Evolutionary conservation across 2,329 filamentous ascomycete species (phyloP), one percentile per base, ranked within the genome.

Genomic region (Colletotrichum sp.): DNA sequence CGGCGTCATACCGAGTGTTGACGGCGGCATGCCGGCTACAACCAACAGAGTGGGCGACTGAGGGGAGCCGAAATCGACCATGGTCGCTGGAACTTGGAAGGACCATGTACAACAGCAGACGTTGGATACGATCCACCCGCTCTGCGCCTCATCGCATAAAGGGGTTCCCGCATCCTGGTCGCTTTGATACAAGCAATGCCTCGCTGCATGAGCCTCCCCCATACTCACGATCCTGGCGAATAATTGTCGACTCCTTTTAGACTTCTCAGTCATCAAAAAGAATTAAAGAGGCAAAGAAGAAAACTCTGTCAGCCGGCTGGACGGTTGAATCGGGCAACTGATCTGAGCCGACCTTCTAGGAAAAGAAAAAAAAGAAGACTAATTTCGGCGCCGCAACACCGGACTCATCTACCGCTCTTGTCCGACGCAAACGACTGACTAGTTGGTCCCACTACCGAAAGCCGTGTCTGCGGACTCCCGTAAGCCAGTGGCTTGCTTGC

Each of bases 101-200:
- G 57, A n/a, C 63, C 70, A 48, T 68, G 39, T 43, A 30, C 24
- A 24, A 48, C 30, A 18, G 39, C 30, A 21, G 48, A 69, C 43
- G 70, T 60, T 74, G 59, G 26, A 69, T 26, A 28, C 18, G 67
- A 39, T 48, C 73, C 73, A 73, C 70, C 24, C 32, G 21, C 73
- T 73, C 59, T 57, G 70, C 73, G 74, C 70, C 74, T 69, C 74
- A 52, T 52, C 34, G 74, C 70, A 76, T 76, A 76, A 76, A 76
- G 74, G 70, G 72, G 73, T 55, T 71, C 52, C 16, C 34, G 43
- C 57, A 76, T 69, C 74, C 74, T 73, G 65, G 70, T 32, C 34
- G 48, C 48, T 69, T 39, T 73, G 70, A 69, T 69, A 69, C 70
- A 48, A 59, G 64, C 70, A 69, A 73, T 64, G 70, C 70, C 70